Evolutionary conservation across 2,329 filamentous ascomycete species (phyloP), one percentile per base, ranked within the genome.

Genomic region (Diplodia sapinea): DNA sequence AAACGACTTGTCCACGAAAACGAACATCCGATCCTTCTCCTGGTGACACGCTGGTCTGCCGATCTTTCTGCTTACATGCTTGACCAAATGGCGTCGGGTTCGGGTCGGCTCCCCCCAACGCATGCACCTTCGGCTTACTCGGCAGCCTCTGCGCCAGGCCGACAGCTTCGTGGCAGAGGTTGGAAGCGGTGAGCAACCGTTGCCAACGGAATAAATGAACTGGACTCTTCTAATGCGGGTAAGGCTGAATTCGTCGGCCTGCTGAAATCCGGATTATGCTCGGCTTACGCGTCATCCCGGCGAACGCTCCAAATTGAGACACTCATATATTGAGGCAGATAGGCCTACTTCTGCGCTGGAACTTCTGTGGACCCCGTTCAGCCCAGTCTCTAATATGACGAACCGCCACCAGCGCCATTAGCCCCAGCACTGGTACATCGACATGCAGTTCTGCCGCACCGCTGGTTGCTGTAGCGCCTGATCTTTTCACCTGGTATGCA

Each of bases 311-410:
- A 2, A 51, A 63, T 51, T 26, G 43, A 63, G 59, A 49, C 29
- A 17, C 9, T 26, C 36, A 63, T 63, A 63, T 63, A 63, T 63
- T 63, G 50, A 63, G 59, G n/a, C 59, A 63, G 59, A 63, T 51
- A 51, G 47, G 31, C 59, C 59, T 63, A 38, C 47, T 36, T 49
- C 29, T 57, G 47, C 47, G 47, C 59, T 63, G 43, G 47, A 38
- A 13, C n/a, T 51, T 29, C 23, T 38, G 54, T 57, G 33, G 59
- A 49, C 23, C 13, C 59, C 36, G 50, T 63, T 51, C 59, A 63
- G 43, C 47, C 59, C 59, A 51, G 38, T 31, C 6, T 51, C 59
- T 29, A 52, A 31, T 31, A 49, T 43, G 59, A 63, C 43, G 47
- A 63, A 51, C 59, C 43, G 59, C 59, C 59, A 63, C 59, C 15